A percentile compares a stretch with the other conserved stretches of the same genome.
phyloP scores from a whole-genome alignment of 2,329 filamentous ascomycete species.

The Aspergillus glaucus region DNA sequence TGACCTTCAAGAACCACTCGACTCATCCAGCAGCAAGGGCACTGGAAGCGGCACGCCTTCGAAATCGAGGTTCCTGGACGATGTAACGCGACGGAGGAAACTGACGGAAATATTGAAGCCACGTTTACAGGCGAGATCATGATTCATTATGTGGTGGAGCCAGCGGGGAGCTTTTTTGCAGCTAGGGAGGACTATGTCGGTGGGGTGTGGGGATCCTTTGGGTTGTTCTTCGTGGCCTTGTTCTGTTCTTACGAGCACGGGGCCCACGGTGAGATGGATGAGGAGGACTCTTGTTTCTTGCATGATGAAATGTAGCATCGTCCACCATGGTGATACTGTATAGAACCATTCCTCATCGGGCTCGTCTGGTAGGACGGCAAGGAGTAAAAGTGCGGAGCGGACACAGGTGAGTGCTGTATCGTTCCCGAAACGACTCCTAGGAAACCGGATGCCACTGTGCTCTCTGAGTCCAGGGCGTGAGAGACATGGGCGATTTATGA shows the following conservation, averaged over 20 bases:
- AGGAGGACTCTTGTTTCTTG: conserved; percentile 34
- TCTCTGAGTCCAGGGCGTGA: not conserved
- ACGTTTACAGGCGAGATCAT: not conserved
- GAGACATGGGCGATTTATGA: not conserved
- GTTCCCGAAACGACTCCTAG: not conserved
- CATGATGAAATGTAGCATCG: conserved; percentile 36
- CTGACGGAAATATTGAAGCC: not conserved
- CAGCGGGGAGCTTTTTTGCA: not conserved
- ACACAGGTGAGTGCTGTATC: conserved; percentile 9
- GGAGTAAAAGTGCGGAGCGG: conserved; percentile 27
- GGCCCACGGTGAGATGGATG: conserved; percentile 18
- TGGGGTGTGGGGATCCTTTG: not conserved
- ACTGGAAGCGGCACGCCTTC: not conserved
- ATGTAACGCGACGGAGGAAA: not conserved
- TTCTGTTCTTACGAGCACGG: not conserved
- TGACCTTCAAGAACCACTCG: not conserved
- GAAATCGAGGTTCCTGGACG: not conserved
- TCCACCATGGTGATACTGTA: conserved; percentile 34
- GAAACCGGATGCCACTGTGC: not conserved
- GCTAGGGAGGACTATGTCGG: not conserved
- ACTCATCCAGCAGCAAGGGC: not conserved
- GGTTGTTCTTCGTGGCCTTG: not conserved
- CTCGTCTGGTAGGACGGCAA: conserved; percentile 32
- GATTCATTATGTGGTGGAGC: not conserved
- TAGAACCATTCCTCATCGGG: conserved; percentile 26